Evolutionary conservation across 352 stramenopile species (phyloP), one percentile per base, ranked within the genome.

Genomic region (Saprolegnia parasitica): DNA sequence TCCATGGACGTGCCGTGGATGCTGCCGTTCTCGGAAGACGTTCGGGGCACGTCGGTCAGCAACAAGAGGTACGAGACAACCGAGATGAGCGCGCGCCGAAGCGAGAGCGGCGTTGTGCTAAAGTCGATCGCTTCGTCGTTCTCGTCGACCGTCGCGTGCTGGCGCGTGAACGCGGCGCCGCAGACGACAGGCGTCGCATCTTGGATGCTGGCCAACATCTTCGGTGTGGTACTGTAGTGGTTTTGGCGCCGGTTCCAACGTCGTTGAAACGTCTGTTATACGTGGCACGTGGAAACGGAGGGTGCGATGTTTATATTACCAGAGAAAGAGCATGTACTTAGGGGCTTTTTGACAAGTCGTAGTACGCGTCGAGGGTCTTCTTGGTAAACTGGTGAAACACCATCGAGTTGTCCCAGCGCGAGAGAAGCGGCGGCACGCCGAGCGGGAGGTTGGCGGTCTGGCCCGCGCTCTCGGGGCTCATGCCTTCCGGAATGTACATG

Each of bases 351-450:
- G 52, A 60, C 45, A 70, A 47, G 50, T 70, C 65, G 64, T 98
- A 96, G 76, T 98, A 98, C 13, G 89, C 90, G 68, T 84, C 80
- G 76, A 97, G 92, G 26, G 94, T 98, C 39, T 86, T 87, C 68
- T 95, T 81, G 26, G 81, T 92, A 75, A 98, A 98, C 62, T 97
- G 82, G 68, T 93, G 87, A 77, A 97, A 98, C 72, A 85, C 87
- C 83, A 95, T 94, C 23, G 78, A 79, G 73, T 87, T 86, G 56
- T 89, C 79, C 88, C 89, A 98, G 56, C 93, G 81, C 49, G 80
- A 84, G 49, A 81, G 79, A n/a, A 98, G 74, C 35, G 88, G 86
- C 21, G 89, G 92, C 52, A 98, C 77, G 15, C 88, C 79, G 71
- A 80, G 83, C 13, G 85, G 85, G 29, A 95, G 56, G 62, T 96